phyloP scores from a whole-genome alignment of 1,284 basidiomycete species.

The Pseudozyma thailandica region DNA sequence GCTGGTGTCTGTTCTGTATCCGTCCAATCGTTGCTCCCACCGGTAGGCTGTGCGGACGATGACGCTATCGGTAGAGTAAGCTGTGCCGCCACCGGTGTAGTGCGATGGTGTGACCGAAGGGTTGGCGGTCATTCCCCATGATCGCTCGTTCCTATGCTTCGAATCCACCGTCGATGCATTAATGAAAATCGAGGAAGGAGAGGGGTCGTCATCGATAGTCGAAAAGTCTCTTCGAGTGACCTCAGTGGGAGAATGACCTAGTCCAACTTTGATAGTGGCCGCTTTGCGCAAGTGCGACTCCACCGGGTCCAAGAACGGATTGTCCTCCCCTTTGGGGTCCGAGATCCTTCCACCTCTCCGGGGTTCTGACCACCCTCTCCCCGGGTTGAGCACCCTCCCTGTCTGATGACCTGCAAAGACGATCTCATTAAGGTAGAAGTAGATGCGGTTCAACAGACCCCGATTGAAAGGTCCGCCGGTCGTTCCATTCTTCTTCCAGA shows the following conservation, averaged over 20 bases:
- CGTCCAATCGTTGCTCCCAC: constrained; percentile 50
- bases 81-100: constrained; percentile 77
- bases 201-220: constrained; percentile 72
- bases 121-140: constrained; percentile 71
- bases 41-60: constrained; percentile 45
- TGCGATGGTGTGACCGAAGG: constrained; percentile 56
- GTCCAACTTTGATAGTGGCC: constrained; percentile 41
- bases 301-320: constrained; percentile 36
- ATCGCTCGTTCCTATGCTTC: constrained; percentile 69
- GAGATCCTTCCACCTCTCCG: background rate
- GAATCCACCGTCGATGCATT: background rate
- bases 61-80: constrained; percentile 74
- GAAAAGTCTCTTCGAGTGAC: constrained; percentile 73
- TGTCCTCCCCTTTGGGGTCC: background rate
- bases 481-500: constrained; percentile 72
- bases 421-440: constrained; percentile 79
- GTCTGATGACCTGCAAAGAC: constrained; percentile 70
- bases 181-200: background rate
- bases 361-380: constrained; percentile 22
- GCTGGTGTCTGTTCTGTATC: constrained; percentile 21
- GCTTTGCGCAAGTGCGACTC: constrained; percentile 35
- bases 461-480: constrained; percentile 74
- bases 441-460: constrained; percentile 80
- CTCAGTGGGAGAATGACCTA: constrained; percentile 76
- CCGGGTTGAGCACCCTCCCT: constrained; percentile 11